Base-by-base conservation (phyloP, 2,329 filamentous ascomycete genomes). In the Pseudogymnoascus destructans region DNA sequence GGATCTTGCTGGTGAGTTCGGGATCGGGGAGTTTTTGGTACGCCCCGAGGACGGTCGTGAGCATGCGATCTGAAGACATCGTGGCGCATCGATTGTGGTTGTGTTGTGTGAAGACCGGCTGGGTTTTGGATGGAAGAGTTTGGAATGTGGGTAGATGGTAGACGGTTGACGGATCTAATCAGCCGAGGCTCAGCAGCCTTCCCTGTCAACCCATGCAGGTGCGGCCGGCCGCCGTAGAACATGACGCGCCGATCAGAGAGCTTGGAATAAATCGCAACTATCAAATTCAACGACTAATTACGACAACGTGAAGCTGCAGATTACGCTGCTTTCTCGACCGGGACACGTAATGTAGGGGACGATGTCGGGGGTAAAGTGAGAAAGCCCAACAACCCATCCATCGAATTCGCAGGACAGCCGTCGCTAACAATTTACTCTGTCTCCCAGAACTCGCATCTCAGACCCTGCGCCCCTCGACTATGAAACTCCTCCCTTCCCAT, bases 401-500 rank as follows among this genome's bases (percentile, higher is more conserved):
- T 21, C 23, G 3, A 15, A 15, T 5, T 1, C 17, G 3, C 10
- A 17, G 25, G 9, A 54, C 9, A 30, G 7, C 25, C 6, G 7
- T n/a, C 6, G 23, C n/a, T 33, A 30, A 54, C 30, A 30, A 54
- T 32, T 32, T 15, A 27, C 23, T 17, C n/a, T n/a, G n/a, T n/a
- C 21, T n/a, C 21, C 13, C 42, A 68, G 68, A 36, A 49, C 64
- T 23, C 64, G 63, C 7, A 54, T 66, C 23, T 54, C 64, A 27
- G 66, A 63, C 49, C 60, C 63, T 10, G 66, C 65, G 5, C 68
- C 68, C 40, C 66, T 74, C 32, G 78, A 78, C 65, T 86, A 87
- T 70, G 66, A 72, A 35, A 77, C 77, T 6, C 85, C 85, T 8
- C 66, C 74, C 7, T 88, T 87, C 66, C 85, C 85, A 8, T 82